Conservation (phyloP, 345 rosid species). For the Draba incana region DNA sequence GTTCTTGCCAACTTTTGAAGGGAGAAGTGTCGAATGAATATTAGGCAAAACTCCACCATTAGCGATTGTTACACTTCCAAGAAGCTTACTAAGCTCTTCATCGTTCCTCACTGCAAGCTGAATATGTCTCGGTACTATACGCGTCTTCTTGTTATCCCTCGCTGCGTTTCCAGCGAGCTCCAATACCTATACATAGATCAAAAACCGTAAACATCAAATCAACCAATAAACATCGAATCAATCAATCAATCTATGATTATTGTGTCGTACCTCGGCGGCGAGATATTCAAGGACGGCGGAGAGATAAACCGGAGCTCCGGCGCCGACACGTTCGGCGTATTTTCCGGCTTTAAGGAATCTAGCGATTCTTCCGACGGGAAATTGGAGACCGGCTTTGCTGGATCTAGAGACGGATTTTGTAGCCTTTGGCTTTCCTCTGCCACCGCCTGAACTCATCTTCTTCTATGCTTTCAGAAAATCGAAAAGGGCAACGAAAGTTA, state of each 20-base stretch:
- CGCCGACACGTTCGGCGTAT: constrained; percentile 52
- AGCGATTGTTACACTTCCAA: constrained; percentile 71
- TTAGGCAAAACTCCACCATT: constrained; percentile 79
- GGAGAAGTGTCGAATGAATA: constrained; percentile 64
- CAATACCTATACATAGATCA: constrained; percentile 47
- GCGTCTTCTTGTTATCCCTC: constrained; percentile 75
- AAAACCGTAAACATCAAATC: not conserved
- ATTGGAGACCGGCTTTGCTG: constrained; percentile 70
- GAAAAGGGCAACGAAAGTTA: not conserved
- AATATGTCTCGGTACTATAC: constrained; percentile 73
- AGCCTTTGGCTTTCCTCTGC: constrained; percentile 52
- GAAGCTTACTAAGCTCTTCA: constrained; percentile 66
- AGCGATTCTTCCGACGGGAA: constrained; percentile 71
- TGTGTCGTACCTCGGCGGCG: constrained; percentile 64
- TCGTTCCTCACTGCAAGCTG: constrained; percentile 75
- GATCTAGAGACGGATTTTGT: constrained; percentile 67
- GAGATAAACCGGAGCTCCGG: constrained; percentile 58
- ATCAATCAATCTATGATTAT: not conserved
- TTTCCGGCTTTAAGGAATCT: constrained; percentile 69
- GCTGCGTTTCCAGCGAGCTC: constrained; percentile 85
- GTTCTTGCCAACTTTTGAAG: constrained; percentile 51
- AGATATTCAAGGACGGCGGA: constrained; percentile 85
- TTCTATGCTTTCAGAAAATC: not conserved
- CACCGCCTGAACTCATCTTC: constrained; percentile 32
- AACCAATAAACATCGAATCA: too few species aligned